Conservation (phyloP, 768 basidiomycete species). For the Megacollybia marginata region DNA sequence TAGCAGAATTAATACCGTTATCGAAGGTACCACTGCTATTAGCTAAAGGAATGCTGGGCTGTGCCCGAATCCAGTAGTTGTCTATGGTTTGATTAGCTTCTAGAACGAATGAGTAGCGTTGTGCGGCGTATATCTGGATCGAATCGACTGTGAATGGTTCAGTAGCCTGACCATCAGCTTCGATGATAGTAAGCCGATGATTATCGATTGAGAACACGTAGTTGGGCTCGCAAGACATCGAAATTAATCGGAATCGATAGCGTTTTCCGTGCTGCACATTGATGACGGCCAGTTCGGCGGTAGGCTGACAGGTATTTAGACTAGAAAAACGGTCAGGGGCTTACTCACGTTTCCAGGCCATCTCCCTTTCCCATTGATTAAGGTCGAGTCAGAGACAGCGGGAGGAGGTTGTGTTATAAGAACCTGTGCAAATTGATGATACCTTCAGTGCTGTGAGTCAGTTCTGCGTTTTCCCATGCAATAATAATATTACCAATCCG, state of each 20-base stretch:
- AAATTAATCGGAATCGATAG: conserved; percentile 49
- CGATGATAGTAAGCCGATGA: conserved; percentile 33
- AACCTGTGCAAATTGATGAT: conserved; percentile 21
- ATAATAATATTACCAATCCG: conserved; percentile 35
- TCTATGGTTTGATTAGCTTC: conserved; percentile 27
- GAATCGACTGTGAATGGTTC: conserved; percentile 28
- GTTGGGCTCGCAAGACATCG: conserved; percentile 41
- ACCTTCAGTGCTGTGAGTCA: conserved; percentile 19
- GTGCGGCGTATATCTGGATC: conserved; percentile 31
- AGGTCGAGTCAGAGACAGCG: conserved; percentile 26
- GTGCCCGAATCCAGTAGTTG: conserved; percentile 34
- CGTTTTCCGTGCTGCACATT: conserved; percentile 30
- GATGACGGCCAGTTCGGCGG: conserved; percentile 33
- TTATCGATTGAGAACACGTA: conserved; percentile 36
- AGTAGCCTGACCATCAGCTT: conserved; percentile 27
- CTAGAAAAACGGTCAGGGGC: background rate
- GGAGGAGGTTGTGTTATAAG: conserved; percentile 10
- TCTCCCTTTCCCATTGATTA: conserved; percentile 50
- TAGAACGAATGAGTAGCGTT: conserved; percentile 29
- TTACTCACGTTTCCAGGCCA: conserved; percentile 4
- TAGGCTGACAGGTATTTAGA: conserved; percentile 1
- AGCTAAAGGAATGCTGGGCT: conserved; percentile 17
- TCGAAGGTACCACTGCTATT: conserved; percentile 14
- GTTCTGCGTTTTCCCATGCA: background rate
- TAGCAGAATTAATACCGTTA: conserved; percentile 46